Conservation (phyloP, 2,329 filamentous ascomycete species). For the Ophiostoma sp. region DNA sequence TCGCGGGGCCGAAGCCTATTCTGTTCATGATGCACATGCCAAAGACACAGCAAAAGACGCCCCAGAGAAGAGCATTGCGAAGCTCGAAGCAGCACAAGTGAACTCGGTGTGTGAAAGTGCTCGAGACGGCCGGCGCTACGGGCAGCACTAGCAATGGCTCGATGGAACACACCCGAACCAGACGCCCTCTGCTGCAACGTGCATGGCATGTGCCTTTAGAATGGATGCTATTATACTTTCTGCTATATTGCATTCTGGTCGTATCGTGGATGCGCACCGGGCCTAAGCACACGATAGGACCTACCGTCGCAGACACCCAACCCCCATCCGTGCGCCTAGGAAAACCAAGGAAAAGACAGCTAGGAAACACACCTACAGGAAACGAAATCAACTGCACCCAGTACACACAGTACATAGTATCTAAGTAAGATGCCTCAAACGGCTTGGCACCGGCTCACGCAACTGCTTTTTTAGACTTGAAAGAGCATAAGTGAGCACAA, state of each 20-base stretch:
- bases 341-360: neutral
- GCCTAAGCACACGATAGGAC: neutral
- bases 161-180: neutral
- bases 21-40: conserved; percentile 1
- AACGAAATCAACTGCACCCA: neutral
- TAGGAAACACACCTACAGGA: neutral
- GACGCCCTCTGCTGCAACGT: neutral
- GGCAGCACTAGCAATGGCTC: conserved; percentile 1
- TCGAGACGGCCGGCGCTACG: neutral
- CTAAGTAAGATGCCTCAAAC: neutral
- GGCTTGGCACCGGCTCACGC: neutral
- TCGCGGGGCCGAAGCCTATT: neutral
- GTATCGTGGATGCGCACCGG: neutral
- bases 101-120: neutral
- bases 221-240: neutral
- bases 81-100: neutral
- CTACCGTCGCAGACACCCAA: neutral
- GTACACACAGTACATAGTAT: neutral
- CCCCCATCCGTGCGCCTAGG: neutral
- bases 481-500: neutral
- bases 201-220: neutral
- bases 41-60: neutral
- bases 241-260: neutral
- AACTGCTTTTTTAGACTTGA: conserved; percentile 6
- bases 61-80: neutral